Percentiles rank a stretch among this genome's conserved stretches.
These are phyloP conservation scores for Paraglomus brasilianum DNA, from an alignment of 192 early-diverging fungal genomes.

Conservation along the genomic window DNA sequence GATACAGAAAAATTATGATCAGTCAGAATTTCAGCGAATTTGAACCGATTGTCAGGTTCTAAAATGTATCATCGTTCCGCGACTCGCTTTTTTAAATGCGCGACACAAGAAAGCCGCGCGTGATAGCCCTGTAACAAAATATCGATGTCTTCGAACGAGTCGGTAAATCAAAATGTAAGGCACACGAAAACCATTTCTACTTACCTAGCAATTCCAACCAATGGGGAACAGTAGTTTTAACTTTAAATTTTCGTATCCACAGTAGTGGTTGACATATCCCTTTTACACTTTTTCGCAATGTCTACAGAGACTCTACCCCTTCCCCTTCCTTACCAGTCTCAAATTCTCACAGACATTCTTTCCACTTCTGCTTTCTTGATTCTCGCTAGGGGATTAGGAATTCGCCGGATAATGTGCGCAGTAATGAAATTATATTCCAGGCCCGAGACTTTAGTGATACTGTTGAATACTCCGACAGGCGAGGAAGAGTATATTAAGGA, in stretches of 20 bases:
- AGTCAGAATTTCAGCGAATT: too few species aligned
- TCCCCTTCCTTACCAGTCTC: slow-evolving; percentile 60
- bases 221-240: background rate
- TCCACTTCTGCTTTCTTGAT: slow-evolving; percentile 84
- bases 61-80: too few species aligned
- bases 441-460: slow-evolving; percentile 70
- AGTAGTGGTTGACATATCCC: background rate
- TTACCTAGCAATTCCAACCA: too few species aligned
- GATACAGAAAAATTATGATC: too few species aligned
- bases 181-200: too few species aligned
- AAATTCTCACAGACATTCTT: slow-evolving; percentile 62
- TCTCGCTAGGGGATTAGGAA: slow-evolving; percentile 74
- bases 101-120: too few species aligned
- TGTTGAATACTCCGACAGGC: slow-evolving; percentile 67
- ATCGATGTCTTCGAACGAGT: too few species aligned
- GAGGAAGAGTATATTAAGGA: slow-evolving; percentile 58
- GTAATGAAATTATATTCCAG: slow-evolving; percentile 70
- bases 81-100: too few species aligned
- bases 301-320: background rate
- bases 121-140: too few species aligned
- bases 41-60: too few species aligned
- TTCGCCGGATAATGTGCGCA: slow-evolving; percentile 65
- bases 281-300: background rate
- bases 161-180: too few species aligned
- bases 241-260: background rate